Evolutionary conservation across 345 rosid species (phyloP).

Genomic region (Trapa bicornis): DNA sequence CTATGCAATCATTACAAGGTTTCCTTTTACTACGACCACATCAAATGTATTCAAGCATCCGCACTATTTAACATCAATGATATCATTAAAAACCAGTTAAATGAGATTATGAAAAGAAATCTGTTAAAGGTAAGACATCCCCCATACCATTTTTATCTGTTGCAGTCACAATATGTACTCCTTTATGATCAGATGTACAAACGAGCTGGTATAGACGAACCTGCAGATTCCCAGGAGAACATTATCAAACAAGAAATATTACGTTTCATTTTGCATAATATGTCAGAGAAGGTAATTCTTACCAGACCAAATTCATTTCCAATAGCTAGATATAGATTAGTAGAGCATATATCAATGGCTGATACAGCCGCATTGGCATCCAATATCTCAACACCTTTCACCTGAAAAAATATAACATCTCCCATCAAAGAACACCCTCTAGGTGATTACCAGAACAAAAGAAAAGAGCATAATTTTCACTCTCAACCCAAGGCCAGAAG

Average conservation of each 20-base stretch:
- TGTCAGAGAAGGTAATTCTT: slow-evolving; percentile 15
- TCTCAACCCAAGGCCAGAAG: slow-evolving; percentile 14
- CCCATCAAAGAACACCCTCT: not conserved
- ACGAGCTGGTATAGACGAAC: slow-evolving; percentile 45
- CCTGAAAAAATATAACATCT: slow-evolving; percentile 21
- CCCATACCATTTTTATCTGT: slow-evolving; percentile 48
- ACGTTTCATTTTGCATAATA: slow-evolving; percentile 7
- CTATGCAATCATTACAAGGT: not conserved
- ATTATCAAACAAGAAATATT: not conserved
- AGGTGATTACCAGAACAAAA: not conserved
- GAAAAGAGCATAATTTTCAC: not conserved
- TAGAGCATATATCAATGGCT: slow-evolving; percentile 33
- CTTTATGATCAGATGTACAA: slow-evolving; percentile 28
- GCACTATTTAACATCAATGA: not conserved
- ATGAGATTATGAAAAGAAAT: not conserved
- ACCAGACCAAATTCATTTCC: slow-evolving; percentile 60
- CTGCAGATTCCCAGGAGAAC: slow-evolving; percentile 21
- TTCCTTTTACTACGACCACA: not conserved
- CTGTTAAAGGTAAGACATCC: not conserved
- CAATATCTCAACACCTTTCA: slow-evolving; percentile 26
- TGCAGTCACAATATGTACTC: slow-evolving; percentile 47
- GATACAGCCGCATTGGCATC: slow-evolving; percentile 36
- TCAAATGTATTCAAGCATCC: not conserved
- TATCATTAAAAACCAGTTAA: too few relatives aligned
- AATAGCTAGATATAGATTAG: slow-evolving; percentile 41